Base-by-base conservation (phyloP, 495 filamentous ascomycete genomes). In the Aspergillus heteromorphus region DNA sequence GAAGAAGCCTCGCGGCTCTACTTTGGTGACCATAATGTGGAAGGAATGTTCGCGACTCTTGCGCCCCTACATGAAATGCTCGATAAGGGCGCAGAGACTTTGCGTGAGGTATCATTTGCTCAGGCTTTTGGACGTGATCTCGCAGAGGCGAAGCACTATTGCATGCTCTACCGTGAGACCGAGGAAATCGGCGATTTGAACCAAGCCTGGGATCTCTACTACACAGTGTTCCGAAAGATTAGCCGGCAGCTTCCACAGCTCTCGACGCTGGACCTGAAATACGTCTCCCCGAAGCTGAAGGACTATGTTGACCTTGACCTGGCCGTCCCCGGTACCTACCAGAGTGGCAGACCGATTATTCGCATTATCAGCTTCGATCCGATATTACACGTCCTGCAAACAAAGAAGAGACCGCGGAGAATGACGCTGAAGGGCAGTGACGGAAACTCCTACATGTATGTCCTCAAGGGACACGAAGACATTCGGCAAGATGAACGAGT, bases 171-270 rank as follows among this genome's bases (percentile, higher is more conserved):
- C 69, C 86, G 86, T 52, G 81, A 83, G 25, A 92, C 90, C 1
- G 79, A 86, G 40, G 93, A 99, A 58, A 83, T 91, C 53, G 92
- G 90, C 43, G 95, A 99, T 64, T 79, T 99, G 43, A 97, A 96
- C 66, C 89, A 93, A 66, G 93, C 93, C 4, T 99, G 93, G 93
- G 93, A 99, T 70, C 79, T 99, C 6, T 99, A 99, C 68, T 97
- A 99, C 65, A 91, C 93, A 31, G 95, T 86, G 6, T 97, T 99
- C 85, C 85, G 90, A 31, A 90, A 93, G 60, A 97, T 99, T 68
- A 87, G 85, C n/a, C 79, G 91, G 48, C 93, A 99, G 65, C 78
- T 97, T 18, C 91, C 91, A 2, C 91, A 96, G 56, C 77, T 97
- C 58, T 92, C 88, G 45, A 88, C 84, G 41, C 77, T 99, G n/a